phyloP scores from a whole-genome alignment of 306 rosid species.

The Sindora glabra region DNA sequence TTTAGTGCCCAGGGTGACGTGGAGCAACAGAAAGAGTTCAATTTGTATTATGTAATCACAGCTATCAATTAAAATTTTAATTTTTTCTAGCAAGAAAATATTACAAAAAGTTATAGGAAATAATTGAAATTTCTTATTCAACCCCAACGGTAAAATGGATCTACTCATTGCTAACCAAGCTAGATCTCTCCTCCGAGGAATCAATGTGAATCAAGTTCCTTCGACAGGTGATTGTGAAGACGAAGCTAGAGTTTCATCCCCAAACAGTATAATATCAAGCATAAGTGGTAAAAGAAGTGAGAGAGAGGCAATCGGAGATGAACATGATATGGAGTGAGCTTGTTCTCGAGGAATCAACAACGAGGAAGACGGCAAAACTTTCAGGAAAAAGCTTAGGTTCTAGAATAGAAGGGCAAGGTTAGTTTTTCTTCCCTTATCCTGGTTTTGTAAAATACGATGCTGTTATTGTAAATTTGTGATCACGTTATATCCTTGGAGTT shows the following conservation, averaged over 20 bases:
- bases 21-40: no score
- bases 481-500: background rate
- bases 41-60: no score
- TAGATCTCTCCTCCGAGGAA: constrained; percentile 58
- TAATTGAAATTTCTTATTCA: no score
- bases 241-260: constrained; percentile 74
- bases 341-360: constrained; percentile 46
- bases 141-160: no score
- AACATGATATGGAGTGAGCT: constrained; percentile 44
- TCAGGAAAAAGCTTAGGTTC: constrained; percentile 81
- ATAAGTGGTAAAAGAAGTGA: constrained; percentile 89
- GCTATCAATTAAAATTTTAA: no score
- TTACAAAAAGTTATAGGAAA: no score
- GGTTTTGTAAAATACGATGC: no score
- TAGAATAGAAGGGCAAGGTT: constrained; percentile 99
- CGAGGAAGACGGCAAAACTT: constrained; percentile 83
- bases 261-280: constrained; percentile 87
- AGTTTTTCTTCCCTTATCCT: background rate
- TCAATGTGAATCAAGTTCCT: constrained; percentile 78
- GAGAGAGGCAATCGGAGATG: constrained; percentile 61
- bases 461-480: no score
- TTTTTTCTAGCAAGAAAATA: no score
- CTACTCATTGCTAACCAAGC: no score
- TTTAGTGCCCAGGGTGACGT: no score
- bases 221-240: constrained; percentile 64